Base-by-base conservation (phyloP, 768 basidiomycete genomes). In the Lentinula sp. region DNA sequence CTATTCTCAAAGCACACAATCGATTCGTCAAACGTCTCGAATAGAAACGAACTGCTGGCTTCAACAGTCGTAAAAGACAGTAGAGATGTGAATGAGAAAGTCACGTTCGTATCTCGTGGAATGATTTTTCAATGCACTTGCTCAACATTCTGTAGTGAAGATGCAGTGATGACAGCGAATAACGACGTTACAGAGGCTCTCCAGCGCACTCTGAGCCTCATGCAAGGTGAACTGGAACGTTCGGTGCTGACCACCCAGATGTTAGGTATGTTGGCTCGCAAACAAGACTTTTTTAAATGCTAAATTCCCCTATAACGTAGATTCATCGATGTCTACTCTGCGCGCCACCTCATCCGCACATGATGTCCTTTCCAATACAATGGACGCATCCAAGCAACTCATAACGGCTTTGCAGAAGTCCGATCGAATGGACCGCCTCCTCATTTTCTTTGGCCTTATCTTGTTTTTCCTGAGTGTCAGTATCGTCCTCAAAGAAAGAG, bases 191-290 rank as follows among this genome's bases (percentile, higher is more conserved):
- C 95, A 1, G 88, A 91, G 20, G 85, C 92, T 3, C 77, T 98
- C 8, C 85, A 91, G 51, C 83, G 95, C 39, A 98, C 95, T 3
- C 82, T 93, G 41, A 79, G 76, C 12, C 75, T 93, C 4, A 93
- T 99, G 92, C 93, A 96, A 73, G 85, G 83, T 43, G 97, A 98
- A 68, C 85, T 99, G 2, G 92, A 98, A 68, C 84, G 86, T 23
- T 95, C 92, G 0, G 91, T 95, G 6, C 79, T 96, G 53, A 85
- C 91, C 3, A 81, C 80, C 5, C 95, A 99, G 69, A 84, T 95
- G 70, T 83, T 98, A 41, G 91, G 93, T 90, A 67, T 46, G 78
- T 69, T 16, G 9, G 0, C 54, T 16, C 18, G 18, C 18, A 35
- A 28, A 43, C 23, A 23, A 18, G 8, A 5, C 32, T 23, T n/a